Base-by-base conservation (phyloP, 257 asterid species). In the Solanum clarkiae region DNA sequence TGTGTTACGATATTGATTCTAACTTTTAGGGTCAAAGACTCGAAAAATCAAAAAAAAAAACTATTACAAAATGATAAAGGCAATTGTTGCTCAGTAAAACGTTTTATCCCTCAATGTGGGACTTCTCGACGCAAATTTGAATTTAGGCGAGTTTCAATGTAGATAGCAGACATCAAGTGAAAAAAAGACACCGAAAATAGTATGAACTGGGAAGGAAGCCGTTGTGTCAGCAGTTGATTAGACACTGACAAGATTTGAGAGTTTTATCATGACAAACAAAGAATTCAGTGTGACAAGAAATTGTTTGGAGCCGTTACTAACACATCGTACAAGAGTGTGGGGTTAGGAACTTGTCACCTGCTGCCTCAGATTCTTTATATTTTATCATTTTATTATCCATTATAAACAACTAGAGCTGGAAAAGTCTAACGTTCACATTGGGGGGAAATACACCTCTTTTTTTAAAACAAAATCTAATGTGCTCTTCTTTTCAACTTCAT, bases 341-440 rank as follows among this genome's bases (percentile, higher is more conserved):
- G 62, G 62, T 24, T 75, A 62, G 62, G 22, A 8, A 47, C 7
- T 49, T 24, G 81, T 53, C 82, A 75, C 62, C 62, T 75, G 24
- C 62, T 75, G 60, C 24, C 8, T 49, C 49, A 75, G 62, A 75
- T 75, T 75, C 82, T 24, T 24, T 75, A 75, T 24, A 36, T n/a
- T 74, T 49, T 75, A 49, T 14, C 42, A 24, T 75, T 14, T 75
- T 45, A 49, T 49, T 47, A 14, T 4, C 62, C 16, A 74, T 47
- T 59, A 8, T 75, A 59, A 81, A 60, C 45, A 60, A 22, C 84
- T 60, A 16, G 60, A 60, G 84, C 84, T 81, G 84, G 57, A 36
- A 81, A 81, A 60, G 84, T 81, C 84, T 16, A 81, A 81, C 84
- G 84, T 81, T 81, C 84, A 81, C 59, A 81, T 81, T 81, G 57